Conservation (phyloP, 2,329 filamentous ascomycete genomes). For the Emergomyces pasteurianus region DNA sequence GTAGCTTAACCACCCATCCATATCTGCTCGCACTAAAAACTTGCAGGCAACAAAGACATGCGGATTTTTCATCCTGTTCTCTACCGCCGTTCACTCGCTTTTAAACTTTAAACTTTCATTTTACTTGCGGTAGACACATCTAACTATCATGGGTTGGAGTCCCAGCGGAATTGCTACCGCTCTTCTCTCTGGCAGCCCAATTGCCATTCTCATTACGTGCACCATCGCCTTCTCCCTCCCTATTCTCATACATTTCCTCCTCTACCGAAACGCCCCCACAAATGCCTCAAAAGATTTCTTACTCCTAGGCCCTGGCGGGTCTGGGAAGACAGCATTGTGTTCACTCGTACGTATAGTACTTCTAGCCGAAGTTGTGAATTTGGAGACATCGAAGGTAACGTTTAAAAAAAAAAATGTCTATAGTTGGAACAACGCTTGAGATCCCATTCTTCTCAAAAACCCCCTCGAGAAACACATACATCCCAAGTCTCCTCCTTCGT, state of each 20-base stretch:
- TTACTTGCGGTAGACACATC: conserved; percentile 4
- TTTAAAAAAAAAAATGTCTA: neutral
- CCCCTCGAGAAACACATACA: conserved; percentile 43
- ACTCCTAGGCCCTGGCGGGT: conserved; percentile 66
- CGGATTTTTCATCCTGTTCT: too few relatives aligned
- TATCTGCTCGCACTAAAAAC: too few relatives aligned
- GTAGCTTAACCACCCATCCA: too few relatives aligned
- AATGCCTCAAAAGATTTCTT: conserved; percentile 63
- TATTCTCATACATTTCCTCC: conserved; percentile 60
- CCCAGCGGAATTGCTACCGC: conserved; percentile 28
- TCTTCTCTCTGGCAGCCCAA: conserved; percentile 31
- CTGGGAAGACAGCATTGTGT: conserved; percentile 81
- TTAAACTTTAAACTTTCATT: neutral
- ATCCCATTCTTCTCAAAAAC: conserved; percentile 17
- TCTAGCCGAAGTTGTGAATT: neutral
- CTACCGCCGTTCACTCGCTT: too few relatives aligned
- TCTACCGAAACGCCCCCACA: conserved; percentile 53
- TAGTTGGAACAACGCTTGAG: conserved; percentile 35
- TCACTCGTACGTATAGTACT: conserved; percentile 49
- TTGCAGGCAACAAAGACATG: too few relatives aligned
- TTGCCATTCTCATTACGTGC: conserved; percentile 52
- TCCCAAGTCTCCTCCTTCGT: conserved; percentile 49
- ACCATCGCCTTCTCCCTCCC: conserved; percentile 62
- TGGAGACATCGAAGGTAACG: neutral
- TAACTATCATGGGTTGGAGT: conserved; percentile 22